Conservation (phyloP, 306 rosid species). For the Sicyos baderoa region DNA sequence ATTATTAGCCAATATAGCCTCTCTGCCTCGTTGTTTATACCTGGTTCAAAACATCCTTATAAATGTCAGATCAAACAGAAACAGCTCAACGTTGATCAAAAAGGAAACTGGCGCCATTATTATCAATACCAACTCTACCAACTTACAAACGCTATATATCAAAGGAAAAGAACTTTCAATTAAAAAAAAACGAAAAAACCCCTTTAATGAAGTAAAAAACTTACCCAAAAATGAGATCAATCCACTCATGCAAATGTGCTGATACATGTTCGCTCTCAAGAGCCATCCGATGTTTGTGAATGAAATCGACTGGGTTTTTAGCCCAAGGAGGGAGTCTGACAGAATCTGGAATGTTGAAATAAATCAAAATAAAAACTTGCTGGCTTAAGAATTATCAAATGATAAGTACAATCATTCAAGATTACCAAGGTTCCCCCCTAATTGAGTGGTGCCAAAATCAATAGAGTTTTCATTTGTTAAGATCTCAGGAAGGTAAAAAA, state of each 20-base stretch:
- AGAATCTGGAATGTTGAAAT: conserved; percentile 41
- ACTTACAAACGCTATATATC: conserved; percentile 19
- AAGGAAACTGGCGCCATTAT: conserved; percentile 11
- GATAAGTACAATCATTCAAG: conserved; percentile 22
- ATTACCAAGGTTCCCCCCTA: conserved; percentile 86
- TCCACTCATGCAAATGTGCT: conserved; percentile 94
- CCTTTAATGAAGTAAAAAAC: conserved; percentile 9
- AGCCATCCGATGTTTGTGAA: conserved; percentile 92
- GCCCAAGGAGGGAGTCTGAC: conserved; percentile 96
- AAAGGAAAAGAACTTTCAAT: conserved; percentile 16
- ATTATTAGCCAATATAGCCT: conserved; percentile 79
- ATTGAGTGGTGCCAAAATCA: conserved; percentile 92
- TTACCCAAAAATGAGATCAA: conserved; percentile 95
- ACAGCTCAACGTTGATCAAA: conserved; percentile 21
- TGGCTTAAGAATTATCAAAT: neutral
- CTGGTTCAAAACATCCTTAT: conserved; percentile 41
- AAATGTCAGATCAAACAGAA: conserved; percentile 19
- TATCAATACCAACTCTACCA: conserved; percentile 23
- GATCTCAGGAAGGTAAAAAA: conserved; percentile 91
- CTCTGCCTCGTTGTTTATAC: conserved; percentile 90
- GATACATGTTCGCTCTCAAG: conserved; percentile 92
- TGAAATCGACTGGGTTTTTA: conserved; percentile 78
- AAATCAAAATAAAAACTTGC: conserved; percentile 26
- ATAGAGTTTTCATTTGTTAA: conserved; percentile 83
- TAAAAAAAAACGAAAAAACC: neutral